Conservation (phyloP, 306 rosid genomes). For the Abrus precatorius region DNA sequence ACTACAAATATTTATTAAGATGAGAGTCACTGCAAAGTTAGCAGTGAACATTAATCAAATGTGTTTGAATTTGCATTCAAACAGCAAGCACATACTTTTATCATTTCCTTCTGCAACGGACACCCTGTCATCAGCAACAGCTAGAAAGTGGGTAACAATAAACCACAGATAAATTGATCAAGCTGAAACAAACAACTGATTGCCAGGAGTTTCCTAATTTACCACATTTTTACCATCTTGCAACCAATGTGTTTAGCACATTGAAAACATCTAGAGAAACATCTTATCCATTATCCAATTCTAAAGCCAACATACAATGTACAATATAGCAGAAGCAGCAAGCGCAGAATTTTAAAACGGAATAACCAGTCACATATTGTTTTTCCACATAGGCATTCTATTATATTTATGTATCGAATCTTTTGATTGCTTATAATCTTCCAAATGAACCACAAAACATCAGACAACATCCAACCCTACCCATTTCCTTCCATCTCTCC, state of each 20-base stretch:
- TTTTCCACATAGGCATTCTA: background rate
- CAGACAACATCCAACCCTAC: background rate
- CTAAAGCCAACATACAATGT: background rate
- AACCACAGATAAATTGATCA: slow-evolving; percentile 24
- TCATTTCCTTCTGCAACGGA: background rate
- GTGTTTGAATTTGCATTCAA: slow-evolving; percentile 19
- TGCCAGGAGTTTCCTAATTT: slow-evolving; percentile 4
- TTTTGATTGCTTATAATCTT: background rate
- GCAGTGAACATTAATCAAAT: slow-evolving; percentile 5
- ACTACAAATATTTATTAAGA: slow-evolving; percentile 5
- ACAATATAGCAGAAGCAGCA: slow-evolving; percentile 20
- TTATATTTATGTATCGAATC: background rate
- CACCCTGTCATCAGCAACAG: slow-evolving; percentile 2
- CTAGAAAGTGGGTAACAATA: background rate
- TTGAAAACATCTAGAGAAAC: background rate
- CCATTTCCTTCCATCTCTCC: background rate
- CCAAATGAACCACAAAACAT: background rate
- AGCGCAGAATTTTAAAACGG: background rate
- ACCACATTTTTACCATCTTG: slow-evolving; percentile 21
- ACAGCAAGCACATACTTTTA: slow-evolving; percentile 9
- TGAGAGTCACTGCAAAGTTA: slow-evolving; percentile 4
- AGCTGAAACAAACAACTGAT: slow-evolving; percentile 28
- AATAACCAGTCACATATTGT: background rate
- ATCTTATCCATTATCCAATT: slow-evolving; percentile 22
- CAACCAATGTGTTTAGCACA: background rate